phyloP scores from a whole-genome alignment of 2,329 filamentous ascomycete species.

The Arthrobotrys musiformis region DNA sequence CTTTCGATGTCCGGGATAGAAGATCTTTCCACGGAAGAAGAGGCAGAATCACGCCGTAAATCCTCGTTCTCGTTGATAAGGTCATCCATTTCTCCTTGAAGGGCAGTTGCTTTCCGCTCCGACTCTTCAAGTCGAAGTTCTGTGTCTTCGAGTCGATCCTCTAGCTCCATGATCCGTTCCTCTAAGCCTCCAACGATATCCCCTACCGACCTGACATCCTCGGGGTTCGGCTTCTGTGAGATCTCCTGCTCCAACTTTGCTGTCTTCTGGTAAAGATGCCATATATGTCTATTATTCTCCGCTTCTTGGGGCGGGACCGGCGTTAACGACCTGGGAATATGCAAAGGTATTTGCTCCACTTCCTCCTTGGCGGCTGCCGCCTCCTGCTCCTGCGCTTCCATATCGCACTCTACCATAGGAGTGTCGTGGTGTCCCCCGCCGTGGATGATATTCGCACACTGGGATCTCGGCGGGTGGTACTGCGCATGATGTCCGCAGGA shows the following conservation, averaged over 20 bases:
- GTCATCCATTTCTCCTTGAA: constrained; percentile 50
- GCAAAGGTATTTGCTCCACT: constrained; percentile 30
- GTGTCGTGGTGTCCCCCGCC: constrained; percentile 9
- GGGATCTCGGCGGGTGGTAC: constrained; percentile 48
- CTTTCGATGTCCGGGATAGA: constrained; percentile 29
- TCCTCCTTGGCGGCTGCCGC: constrained; percentile 10
- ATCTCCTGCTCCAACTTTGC: constrained; percentile 51
- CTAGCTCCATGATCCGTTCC: constrained; percentile 41
- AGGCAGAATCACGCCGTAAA: constrained; percentile 13
- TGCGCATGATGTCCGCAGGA: constrained; percentile 55
- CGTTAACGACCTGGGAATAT: constrained; percentile 37
- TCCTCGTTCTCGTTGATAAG: constrained; percentile 45
- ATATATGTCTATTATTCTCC: constrained; percentile 52
- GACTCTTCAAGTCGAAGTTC: constrained; percentile 50
- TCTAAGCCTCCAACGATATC: constrained; percentile 35
- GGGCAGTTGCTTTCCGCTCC: constrained; percentile 30
- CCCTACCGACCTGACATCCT: constrained; percentile 42
- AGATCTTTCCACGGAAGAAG: constrained; percentile 29
- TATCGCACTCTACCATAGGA: constrained; percentile 37
- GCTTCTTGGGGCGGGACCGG: constrained; percentile 45
- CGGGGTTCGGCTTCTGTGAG: constrained; percentile 43
- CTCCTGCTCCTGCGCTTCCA: constrained; percentile 39
- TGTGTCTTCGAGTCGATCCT: constrained; percentile 29
- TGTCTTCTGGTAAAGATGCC: constrained; percentile 55
- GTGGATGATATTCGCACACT: constrained; percentile 29